A percentile compares a stretch with the other conserved stretches of the same genome.
phyloP scores from a whole-genome alignment of 768 basidiomycete species.

The Clitopilus passeckerianus region DNA sequence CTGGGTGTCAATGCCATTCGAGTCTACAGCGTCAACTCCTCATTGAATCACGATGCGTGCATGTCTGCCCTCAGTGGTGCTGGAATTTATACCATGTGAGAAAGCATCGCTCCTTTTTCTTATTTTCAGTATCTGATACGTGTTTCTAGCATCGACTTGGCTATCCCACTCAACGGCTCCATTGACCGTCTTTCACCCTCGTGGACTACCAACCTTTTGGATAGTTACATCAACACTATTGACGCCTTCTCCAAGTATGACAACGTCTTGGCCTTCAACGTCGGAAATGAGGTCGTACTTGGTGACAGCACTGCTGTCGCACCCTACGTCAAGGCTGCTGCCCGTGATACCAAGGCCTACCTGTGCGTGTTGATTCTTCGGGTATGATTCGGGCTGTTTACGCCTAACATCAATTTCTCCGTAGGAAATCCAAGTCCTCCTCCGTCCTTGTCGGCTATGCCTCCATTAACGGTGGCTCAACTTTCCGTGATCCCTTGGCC shows the following conservation, averaged over 20 bases:
- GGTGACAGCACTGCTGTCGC: constrained; percentile 54
- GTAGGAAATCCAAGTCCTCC: constrained; percentile 60
- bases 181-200: constrained; percentile 67
- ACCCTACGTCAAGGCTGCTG: constrained; percentile 87
- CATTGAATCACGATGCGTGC: constrained; percentile 81
- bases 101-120: constrained; percentile 7
- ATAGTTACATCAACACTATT: constrained; percentile 76
- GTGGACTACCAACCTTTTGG: constrained; percentile 79
- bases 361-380: constrained; percentile 41
- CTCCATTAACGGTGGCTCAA: constrained; percentile 67
- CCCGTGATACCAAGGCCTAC: constrained; percentile 83
- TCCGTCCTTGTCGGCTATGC: constrained; percentile 78
- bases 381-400: background rate
- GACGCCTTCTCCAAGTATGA: constrained; percentile 79
- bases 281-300: constrained; percentile 80
- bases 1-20: constrained; percentile 80
- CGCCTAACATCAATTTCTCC: constrained; percentile 5
- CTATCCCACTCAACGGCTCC: constrained; percentile 82
- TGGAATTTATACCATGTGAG: constrained; percentile 88
- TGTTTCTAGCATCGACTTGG: constrained; percentile 69
- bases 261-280: constrained; percentile 85
- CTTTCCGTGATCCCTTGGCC: constrained; percentile 64
- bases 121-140: constrained; percentile 4
- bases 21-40: constrained; percentile 82
- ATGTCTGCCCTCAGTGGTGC: constrained; percentile 74